A percentile compares a stretch with the other conserved stretches of the same genome.
Evolutionary conservation across 108 stramenopile species (phyloP).

Genomic region (Cyclotella sp.): DNA sequence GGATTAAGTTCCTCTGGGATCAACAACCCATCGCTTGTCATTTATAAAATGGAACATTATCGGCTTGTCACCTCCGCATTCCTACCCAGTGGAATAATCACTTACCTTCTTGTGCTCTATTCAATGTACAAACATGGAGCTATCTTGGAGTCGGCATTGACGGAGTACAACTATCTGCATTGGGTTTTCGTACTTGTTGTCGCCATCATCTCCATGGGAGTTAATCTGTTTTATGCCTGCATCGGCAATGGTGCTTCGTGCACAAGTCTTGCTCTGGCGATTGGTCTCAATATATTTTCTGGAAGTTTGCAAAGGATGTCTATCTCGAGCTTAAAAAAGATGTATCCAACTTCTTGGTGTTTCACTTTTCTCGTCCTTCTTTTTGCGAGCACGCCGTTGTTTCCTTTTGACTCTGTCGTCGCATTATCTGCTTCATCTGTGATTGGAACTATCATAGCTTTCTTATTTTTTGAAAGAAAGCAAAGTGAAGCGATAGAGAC

Average conservation of each 20-base stretch:
- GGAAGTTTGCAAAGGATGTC: constrained; percentile 16
- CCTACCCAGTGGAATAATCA: constrained; percentile 52
- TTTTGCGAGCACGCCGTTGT: constrained; percentile 30
- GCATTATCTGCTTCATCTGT: constrained; percentile 12
- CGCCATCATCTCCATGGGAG: constrained; percentile 23
- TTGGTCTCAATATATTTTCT: constrained; percentile 53
- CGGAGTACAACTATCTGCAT: constrained; percentile 26
- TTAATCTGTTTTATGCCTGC: constrained; percentile 45
- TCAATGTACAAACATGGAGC: constrained; percentile 22
- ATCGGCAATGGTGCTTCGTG: constrained; percentile 47
- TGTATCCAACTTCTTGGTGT: constrained; percentile 20
- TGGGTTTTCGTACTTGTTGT: constrained; percentile 26
- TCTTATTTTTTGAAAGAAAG: constrained; percentile 5
- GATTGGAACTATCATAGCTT: constrained; percentile 16
- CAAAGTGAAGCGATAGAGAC: not conserved
- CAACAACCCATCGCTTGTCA: constrained; percentile 61
- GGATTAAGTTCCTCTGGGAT: constrained; percentile 56
- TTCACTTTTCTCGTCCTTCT: constrained; percentile 24
- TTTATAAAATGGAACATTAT: constrained; percentile 52
- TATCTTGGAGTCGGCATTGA: constrained; percentile 23
- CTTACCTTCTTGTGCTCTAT: constrained; percentile 28
- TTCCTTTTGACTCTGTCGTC: constrained; percentile 37
- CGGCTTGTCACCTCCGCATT: constrained; percentile 53
- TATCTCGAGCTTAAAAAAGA: not conserved
- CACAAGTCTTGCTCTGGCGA: constrained; percentile 33